Base-by-base conservation (phyloP, 768 basidiomycete species). In the Boletus patriciae region DNA sequence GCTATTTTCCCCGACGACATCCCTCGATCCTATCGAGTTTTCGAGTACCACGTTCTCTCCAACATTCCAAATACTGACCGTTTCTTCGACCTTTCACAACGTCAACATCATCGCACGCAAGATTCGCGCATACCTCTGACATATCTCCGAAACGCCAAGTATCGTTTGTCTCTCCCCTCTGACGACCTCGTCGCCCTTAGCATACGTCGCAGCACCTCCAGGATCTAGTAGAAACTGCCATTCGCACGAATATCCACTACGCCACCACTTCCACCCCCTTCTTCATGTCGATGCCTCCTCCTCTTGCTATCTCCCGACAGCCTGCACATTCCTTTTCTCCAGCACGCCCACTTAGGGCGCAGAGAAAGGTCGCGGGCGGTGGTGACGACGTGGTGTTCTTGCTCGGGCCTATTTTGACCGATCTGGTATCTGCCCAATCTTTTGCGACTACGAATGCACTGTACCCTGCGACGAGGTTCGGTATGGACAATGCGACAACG, bases 281-380 rank as follows among this genome's bases (percentile, higher is more conserved):
- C 55, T 25, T 45, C 19, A 21, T 29, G 7, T 48, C 29, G 45
- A 55, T 25, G 2, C 18, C 50, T 29, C 31, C 29, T 23, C 33
- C 18, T n/a, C 11, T 52, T 19, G 29, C 21, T 2, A 21, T 11
- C 6, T 25, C 11, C 10, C 25, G n/a, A 37, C 25, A 63, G 56
- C 61, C 56, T 40, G 48, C 44, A 51, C 19, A 49, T 42, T 4
- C 58, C 43, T 52, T 37, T 13, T 64, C 62, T 61, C 62, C 40
- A 61, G 62, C 23, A 46, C 46, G 58, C 62, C 62, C 52, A 60
- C 53, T 38, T 37, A 52, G 58, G 62, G 62, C 53, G 53, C 62
- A 40, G 62, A 61, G 58, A 38, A 33, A 40, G 50, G 50, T 61
- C 12, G 31, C 18, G 4, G 49, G 62, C 43, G 29, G 50, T 50